Conservation (phyloP, 2,329 filamentous ascomycete genomes). For the Ophiostoma quercus region DNA sequence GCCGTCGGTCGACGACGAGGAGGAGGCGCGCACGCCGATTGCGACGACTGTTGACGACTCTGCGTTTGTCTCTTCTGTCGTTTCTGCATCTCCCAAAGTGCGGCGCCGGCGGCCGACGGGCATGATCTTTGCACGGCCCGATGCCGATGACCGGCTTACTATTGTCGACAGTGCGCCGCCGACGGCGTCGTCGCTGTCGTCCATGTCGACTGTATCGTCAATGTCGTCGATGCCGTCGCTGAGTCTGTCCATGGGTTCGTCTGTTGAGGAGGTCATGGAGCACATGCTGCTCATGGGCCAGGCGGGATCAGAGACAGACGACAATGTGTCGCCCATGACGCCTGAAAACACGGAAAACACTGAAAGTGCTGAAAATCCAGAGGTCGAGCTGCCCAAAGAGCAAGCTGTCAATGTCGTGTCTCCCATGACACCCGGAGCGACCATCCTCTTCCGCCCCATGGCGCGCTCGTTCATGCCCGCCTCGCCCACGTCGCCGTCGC, state of each 20-base stretch:
- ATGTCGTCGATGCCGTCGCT: slow-evolving; percentile 28
- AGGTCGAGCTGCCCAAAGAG: background rate
- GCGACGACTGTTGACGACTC: slow-evolving; percentile 10
- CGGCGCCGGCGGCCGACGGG: background rate
- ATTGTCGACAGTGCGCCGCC: slow-evolving; percentile 25
- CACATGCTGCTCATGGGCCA: background rate
- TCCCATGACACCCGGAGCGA: background rate
- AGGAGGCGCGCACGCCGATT: slow-evolving; percentile 17
- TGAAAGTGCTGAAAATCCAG: background rate
- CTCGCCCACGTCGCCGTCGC: background rate
- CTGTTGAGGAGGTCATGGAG: background rate
- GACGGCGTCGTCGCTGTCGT: slow-evolving; percentile 23
- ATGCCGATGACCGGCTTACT: background rate
- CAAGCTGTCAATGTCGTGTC: background rate
- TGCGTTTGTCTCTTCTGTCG: background rate
- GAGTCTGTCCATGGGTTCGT: background rate
- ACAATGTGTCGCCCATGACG: slow-evolving; percentile 1
- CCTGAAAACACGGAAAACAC: background rate
- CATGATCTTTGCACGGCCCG: slow-evolving; percentile 15
- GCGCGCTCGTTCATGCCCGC: background rate
- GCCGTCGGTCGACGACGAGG: background rate
- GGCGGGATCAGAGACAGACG: background rate
- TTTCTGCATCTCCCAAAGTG: background rate
- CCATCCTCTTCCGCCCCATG: background rate
- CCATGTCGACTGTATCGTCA: background rate